A percentile compares a stretch with the other conserved stretches of the same genome.
These are phyloP conservation scores for Pyrenochaeta sp. DNA, from an alignment of 2,329 filamentous ascomycete species.

Conservation along the genomic window DNA sequence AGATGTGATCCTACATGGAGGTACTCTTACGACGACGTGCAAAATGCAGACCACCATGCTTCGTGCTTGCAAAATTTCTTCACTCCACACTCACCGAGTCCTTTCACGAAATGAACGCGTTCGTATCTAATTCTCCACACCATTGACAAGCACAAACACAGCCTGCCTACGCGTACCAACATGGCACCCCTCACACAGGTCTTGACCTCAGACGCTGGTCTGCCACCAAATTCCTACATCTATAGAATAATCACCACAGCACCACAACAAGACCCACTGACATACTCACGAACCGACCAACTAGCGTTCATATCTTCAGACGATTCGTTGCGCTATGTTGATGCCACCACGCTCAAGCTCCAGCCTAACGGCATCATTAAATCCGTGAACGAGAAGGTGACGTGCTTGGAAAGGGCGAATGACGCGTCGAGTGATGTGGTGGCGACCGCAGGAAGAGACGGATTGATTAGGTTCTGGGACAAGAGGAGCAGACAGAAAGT, in stretches of 20 bases:
- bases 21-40: background rate
- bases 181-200: conserved; percentile 33
- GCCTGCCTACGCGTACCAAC: background rate
- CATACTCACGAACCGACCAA: conserved; percentile 38
- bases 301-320: conserved; percentile 74
- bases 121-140: background rate
- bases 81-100: conserved; percentile 1
- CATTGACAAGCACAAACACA: background rate
- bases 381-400: conserved; percentile 69
- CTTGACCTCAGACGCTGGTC: conserved; percentile 30
- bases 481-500: conserved; percentile 63
- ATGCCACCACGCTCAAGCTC: conserved; percentile 64
- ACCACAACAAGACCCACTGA: conserved; percentile 40
- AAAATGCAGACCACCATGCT: background rate
- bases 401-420: conserved; percentile 67
- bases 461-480: conserved; percentile 73
- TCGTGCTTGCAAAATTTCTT: conserved; percentile 23
- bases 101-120: background rate
- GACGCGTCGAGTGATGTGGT: conserved; percentile 61
- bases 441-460: conserved; percentile 76
- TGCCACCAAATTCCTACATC: conserved; percentile 49
- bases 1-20: no score
- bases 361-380: conserved; percentile 60
- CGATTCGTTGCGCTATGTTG: conserved; percentile 72
- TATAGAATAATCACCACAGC: conserved; percentile 48